Evolutionary conservation across 2,329 filamentous ascomycete genomes (phyloP).

Genomic region (Cordyceps sp.): DNA sequence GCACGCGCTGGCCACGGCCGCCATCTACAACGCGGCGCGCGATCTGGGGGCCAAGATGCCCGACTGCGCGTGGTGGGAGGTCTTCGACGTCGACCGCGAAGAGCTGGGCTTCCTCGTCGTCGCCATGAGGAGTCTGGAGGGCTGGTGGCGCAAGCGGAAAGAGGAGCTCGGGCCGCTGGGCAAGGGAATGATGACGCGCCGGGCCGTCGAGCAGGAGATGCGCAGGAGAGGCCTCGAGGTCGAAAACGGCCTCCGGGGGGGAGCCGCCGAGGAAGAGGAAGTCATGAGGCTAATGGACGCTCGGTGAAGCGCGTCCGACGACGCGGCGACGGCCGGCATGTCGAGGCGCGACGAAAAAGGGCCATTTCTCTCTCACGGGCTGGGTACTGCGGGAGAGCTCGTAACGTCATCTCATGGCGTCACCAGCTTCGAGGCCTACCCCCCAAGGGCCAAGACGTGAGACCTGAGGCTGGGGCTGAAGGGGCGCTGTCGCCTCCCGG

Average conservation of each 20-base stretch:
- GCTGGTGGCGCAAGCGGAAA: slow-evolving; percentile 45
- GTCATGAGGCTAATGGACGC: slow-evolving; percentile 24
- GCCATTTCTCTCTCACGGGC: too few species aligned
- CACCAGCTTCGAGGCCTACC: too few species aligned
- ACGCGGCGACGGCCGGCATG: too few species aligned
- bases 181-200: slow-evolving; percentile 38
- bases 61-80: slow-evolving; percentile 87
- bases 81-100: slow-evolving; percentile 90
- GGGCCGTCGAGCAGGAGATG: slow-evolving; percentile 42
- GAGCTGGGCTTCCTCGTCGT: slow-evolving; percentile 88
- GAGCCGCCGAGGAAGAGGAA: slow-evolving; percentile 21
- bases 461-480: too few species aligned
- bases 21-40: slow-evolving; percentile 75
- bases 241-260: slow-evolving; percentile 14
- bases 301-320: slow-evolving; percentile 6
- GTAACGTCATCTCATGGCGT: too few species aligned
- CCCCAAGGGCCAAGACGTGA: too few species aligned
- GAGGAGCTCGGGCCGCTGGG: slow-evolving; percentile 32
- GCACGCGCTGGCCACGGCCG: slow-evolving; percentile 65
- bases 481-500: too few species aligned
- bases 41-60: slow-evolving; percentile 66
- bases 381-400: too few species aligned
- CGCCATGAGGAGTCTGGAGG: slow-evolving; percentile 62
- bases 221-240: slow-evolving; percentile 27
- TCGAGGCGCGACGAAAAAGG: too few species aligned